Evolutionary conservation across 495 filamentous ascomycete species (phyloP), one percentile per base, ranked within the genome.

Genomic region (Lasiosphaeria ovina): DNA sequence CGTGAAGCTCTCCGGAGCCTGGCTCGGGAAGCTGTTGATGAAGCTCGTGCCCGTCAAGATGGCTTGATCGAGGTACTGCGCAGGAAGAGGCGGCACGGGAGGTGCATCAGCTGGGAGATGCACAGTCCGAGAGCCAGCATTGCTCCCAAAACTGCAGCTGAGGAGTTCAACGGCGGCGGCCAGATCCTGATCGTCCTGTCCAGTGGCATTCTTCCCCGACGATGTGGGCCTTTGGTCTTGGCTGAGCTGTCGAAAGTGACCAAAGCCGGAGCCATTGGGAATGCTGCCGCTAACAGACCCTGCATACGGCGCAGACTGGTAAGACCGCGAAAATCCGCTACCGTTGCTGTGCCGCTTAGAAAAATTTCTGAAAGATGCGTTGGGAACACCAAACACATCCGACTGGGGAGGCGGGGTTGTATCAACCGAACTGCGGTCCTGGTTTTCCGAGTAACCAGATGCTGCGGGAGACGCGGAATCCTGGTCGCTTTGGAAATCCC

Each of bases 91-190:
- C 33, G 92, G 92, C 8, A 97, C 92, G 0, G 92, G 92, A 36
- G 92, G 92, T 9, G 91, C 86, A 65, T 93, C 93, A 14, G 84
- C 74, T 6, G 88, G 86, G 47, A 95, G 80, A 50, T 83, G 82
- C 9, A 87, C 81, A 34, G 90, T 85, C 10, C 88, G 84, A 9
- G 81, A 85, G 40, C 89, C 77, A 5, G 69, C 66, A 61, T 73
- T 91, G 55, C 88, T 93, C 47, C 89, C 87, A 68, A 96, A 92
- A 71, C 91, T 95, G 83, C 94, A 97, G 71, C 87, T 89, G 33
- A 92, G 77, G 62, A 97, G 77, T 62, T 93, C 91, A 44, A 97
- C 90, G 4, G 93, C 93, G 4, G 94, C 93, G 6, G 93, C 94
- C 58, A 98, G 80, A 61, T 88, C 87, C 35, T 83, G 87, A 66